Percentiles rank a stretch among this genome's conserved stretches.
Conservation (phyloP, 257 asterid genomes). For the Phtheirospermum japonicum region DNA sequence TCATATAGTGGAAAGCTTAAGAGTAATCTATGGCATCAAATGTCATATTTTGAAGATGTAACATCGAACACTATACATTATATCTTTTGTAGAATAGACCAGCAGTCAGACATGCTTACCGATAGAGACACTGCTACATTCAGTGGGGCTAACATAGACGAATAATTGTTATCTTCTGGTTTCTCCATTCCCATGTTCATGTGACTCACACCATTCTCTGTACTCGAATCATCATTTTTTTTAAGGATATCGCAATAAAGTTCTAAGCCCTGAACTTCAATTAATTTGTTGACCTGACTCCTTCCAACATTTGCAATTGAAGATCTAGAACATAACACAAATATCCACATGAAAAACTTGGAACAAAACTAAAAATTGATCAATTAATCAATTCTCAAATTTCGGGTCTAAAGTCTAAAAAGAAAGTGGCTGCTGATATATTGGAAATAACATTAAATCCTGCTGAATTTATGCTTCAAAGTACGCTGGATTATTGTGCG, state of each 20-base stretch:
- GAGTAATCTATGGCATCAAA: slow-evolving; percentile 9
- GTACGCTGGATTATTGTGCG: background rate
- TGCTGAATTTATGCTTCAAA: slow-evolving; percentile 14
- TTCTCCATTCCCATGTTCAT: slow-evolving; percentile 33
- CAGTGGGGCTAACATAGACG: slow-evolving; percentile 59
- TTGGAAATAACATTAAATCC: background rate
- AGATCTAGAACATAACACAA: slow-evolving; percentile 43
- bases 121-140: slow-evolving; percentile 63
- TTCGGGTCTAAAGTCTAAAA: slow-evolving; percentile 18
- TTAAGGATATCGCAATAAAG: slow-evolving; percentile 54
- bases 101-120: slow-evolving; percentile 46
- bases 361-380: slow-evolving; percentile 18
- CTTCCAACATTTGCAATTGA: slow-evolving; percentile 61
- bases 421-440: background rate
- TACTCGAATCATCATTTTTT: slow-evolving; percentile 41
- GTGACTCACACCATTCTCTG: slow-evolving; percentile 30
- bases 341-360: slow-evolving; percentile 16
- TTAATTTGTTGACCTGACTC: slow-evolving; percentile 79
- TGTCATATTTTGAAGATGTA: slow-evolving; percentile 9
- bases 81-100: slow-evolving; percentile 6
- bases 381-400: slow-evolving; percentile 10
- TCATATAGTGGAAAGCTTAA: background rate
- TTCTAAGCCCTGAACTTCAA: slow-evolving; percentile 78
- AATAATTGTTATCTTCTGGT: slow-evolving; percentile 37
- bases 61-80: slow-evolving; percentile 12